These are phyloP conservation scores for Gossypium rotundifolium DNA, from an alignment of 345 rosid species.

Conservation along the genomic window DNA sequence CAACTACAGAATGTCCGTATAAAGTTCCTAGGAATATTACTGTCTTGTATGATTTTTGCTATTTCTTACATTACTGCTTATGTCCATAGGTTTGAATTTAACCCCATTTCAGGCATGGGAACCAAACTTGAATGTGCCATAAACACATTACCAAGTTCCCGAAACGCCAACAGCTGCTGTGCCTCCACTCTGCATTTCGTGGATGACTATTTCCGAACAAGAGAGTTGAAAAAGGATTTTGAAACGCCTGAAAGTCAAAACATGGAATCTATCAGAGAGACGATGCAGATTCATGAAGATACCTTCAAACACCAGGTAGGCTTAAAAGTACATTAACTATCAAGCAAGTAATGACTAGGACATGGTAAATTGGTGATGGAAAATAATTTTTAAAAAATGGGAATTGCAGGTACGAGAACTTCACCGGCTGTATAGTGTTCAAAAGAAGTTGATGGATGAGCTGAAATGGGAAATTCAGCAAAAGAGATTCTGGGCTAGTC, in stretches of 20 bases:
- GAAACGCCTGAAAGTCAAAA: constrained; percentile 36
- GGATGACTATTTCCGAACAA: constrained; percentile 36
- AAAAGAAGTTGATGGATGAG: constrained; percentile 61
- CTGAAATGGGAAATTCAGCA: constrained; percentile 37
- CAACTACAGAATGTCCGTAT: background rate
- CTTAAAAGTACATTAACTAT: no score
- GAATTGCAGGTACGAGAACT: constrained; percentile 70
- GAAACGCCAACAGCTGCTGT: constrained; percentile 18
- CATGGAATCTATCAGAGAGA: constrained; percentile 53
- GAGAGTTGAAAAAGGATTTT: constrained; percentile 16
- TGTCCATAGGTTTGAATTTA: constrained; percentile 9
- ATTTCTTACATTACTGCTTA: background rate
- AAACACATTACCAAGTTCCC: constrained; percentile 31
- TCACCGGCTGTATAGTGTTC: constrained; percentile 67
- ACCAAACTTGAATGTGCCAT: constrained; percentile 41
- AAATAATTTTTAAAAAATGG: no score
- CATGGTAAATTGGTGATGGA: no score
- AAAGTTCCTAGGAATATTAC: background rate
- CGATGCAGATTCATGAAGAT: constrained; percentile 79
- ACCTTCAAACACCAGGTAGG: constrained; percentile 69
- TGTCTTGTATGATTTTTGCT: background rate
- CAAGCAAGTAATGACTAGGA: no score
- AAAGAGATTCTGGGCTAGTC: constrained; percentile 22
- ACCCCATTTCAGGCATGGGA: constrained; percentile 69
- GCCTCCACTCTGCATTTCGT: constrained; percentile 28